Evolutionary conservation across 1,284 basidiomycete species (phyloP).

Genomic region (Trichosporon ovoides): DNA sequence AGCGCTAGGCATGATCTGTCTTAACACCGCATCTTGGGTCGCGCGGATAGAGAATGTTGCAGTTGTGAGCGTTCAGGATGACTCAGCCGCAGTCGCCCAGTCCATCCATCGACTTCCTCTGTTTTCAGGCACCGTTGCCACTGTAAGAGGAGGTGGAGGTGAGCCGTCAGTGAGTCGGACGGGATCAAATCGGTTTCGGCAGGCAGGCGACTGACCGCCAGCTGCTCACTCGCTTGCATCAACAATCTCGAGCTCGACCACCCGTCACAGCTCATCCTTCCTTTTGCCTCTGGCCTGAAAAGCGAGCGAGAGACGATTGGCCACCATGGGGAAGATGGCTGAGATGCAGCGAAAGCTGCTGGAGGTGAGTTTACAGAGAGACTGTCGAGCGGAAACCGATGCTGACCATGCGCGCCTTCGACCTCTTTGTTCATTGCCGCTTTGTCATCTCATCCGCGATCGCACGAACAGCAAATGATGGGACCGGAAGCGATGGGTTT

Average conservation of each 20-base stretch:
- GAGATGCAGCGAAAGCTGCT: slow-evolving; percentile 51
- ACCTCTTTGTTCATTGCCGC: background rate
- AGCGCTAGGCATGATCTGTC: no score
- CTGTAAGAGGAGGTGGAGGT: no score
- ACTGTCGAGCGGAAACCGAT: no score
- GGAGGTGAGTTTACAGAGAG: slow-evolving; percentile 42
- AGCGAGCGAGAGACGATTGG: background rate
- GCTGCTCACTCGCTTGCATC: background rate
- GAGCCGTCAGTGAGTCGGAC: background rate
- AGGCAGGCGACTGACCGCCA: background rate
- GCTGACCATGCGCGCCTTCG: no score
- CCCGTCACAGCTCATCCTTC: background rate
- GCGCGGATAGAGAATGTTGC: no score
- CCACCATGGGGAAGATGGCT: slow-evolving; percentile 49
- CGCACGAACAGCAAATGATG: slow-evolving; percentile 84
- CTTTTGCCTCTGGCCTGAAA: background rate
- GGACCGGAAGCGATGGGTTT: slow-evolving; percentile 98
- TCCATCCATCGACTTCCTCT: no score
- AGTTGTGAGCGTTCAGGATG: no score
- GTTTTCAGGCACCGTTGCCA: no score
- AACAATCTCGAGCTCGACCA: background rate
- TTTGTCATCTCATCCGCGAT: background rate
- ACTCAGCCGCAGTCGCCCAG: no score
- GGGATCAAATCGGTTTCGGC: background rate
- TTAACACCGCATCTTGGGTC: no score